phyloP scores from a whole-genome alignment of 1,284 basidiomycete species.

The Trichosporon faecale region DNA sequence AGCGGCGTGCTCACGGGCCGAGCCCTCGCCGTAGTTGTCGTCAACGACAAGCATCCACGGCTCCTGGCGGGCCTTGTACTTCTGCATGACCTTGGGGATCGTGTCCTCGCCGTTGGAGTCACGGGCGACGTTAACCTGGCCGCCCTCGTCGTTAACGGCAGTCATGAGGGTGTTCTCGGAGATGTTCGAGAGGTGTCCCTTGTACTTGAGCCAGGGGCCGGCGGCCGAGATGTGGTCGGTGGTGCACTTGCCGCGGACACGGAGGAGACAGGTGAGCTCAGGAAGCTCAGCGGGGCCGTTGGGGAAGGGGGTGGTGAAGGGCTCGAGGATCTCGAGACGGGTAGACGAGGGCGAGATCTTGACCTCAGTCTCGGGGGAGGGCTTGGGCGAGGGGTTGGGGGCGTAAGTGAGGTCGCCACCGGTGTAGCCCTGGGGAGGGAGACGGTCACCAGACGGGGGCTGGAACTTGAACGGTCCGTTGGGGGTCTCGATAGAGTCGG shows the following conservation, averaged over 20 bases:
- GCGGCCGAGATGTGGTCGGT: constrained; percentile 97
- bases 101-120: constrained; percentile 70
- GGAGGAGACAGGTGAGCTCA: constrained; percentile 75
- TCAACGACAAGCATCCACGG: constrained; percentile 96
- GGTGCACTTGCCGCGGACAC: constrained; percentile 95
- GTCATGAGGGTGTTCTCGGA: constrained; percentile 86
- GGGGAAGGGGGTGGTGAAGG: constrained; percentile 77
- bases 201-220: constrained; percentile 98
- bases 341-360: constrained; percentile 75
- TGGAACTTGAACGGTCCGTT: constrained; percentile 83
- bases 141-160: constrained; percentile 87
- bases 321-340: constrained; percentile 80
- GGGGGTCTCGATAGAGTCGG: constrained; percentile 71
- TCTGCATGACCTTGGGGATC: constrained; percentile 84
- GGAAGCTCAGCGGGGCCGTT: constrained; percentile 71
- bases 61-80: constrained; percentile 72
- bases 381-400: constrained; percentile 70
- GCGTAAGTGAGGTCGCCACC: constrained; percentile 73
- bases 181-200: constrained; percentile 86
- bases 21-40: constrained; percentile 90
- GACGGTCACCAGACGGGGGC: constrained; percentile 77
- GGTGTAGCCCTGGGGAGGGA: constrained; percentile 80
- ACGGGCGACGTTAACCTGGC: constrained; percentile 82
- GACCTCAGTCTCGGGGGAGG: constrained; percentile 73
- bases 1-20: constrained; percentile 85